A percentile compares a stretch with the other conserved stretches of the same genome.
Evolutionary conservation across 495 filamentous ascomycete species (phyloP).

Genomic region (Terfezia claveryi): DNA sequence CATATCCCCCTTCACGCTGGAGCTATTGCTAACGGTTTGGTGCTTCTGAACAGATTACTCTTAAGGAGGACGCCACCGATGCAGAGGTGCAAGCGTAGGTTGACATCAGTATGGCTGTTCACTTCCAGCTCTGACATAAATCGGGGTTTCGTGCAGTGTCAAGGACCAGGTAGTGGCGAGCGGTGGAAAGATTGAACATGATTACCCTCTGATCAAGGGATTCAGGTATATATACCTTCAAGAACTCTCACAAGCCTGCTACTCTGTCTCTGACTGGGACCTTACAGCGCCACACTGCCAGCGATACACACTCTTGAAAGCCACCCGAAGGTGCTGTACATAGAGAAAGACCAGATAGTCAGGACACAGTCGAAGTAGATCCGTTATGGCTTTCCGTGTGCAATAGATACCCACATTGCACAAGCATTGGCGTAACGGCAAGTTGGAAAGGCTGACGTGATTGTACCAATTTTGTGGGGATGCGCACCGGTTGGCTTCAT

Average conservation of each 20-base stretch:
- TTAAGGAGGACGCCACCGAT: slow-evolving; percentile 39
- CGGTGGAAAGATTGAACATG: slow-evolving; percentile 61
- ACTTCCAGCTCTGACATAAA: not conserved
- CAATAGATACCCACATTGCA: too few relatives aligned
- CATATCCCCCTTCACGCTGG: too few relatives aligned
- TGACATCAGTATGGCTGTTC: not conserved
- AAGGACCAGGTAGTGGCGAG: slow-evolving; percentile 46
- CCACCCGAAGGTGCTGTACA: not conserved
- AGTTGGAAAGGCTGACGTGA: too few relatives aligned
- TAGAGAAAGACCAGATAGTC: not conserved
- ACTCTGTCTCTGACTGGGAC: too few relatives aligned
- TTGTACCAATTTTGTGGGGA: too few relatives aligned
- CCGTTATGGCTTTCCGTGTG: too few relatives aligned
- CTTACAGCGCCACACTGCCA: not conserved
- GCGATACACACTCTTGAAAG: not conserved
- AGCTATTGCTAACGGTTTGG: too few relatives aligned
- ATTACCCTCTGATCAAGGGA: slow-evolving; percentile 69
- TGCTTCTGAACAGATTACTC: slow-evolving; percentile 39
- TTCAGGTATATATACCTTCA: slow-evolving; percentile 42
- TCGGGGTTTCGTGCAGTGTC: slow-evolving; percentile 19
- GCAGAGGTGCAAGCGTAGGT: slow-evolving; percentile 37
- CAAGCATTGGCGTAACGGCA: too few relatives aligned
- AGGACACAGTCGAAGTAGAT: not conserved
- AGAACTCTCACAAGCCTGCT: not conserved
- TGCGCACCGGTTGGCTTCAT: too few relatives aligned